These are phyloP conservation scores for Hibiscus tridactylites DNA, from an alignment of 345 rosid species.

Conservation along the genomic window DNA sequence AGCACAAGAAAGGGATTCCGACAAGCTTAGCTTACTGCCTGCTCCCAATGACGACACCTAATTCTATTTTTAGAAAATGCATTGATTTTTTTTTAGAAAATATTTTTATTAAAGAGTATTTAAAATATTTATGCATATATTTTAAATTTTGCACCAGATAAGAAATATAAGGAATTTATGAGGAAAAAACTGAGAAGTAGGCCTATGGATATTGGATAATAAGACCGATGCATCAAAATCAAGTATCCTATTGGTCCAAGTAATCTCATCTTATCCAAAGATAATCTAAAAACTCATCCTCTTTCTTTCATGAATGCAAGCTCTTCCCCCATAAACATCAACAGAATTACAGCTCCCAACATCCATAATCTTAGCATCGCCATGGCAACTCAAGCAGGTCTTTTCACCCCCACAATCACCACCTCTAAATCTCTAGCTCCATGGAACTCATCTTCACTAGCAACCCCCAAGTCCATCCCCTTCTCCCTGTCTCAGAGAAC, in stretches of 20 bases:
- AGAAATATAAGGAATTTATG: no score
- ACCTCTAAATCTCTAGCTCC: not conserved
- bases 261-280: no score
- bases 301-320: no score
- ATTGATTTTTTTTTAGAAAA: not conserved
- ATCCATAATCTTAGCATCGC: no score
- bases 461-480: not conserved
- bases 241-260: not conserved
- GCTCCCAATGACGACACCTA: constrained; percentile 53
- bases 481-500: not conserved
- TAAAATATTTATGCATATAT: no score
- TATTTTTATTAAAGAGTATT: no score
- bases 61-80: not conserved
- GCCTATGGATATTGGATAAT: not conserved
- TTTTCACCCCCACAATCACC: not conserved
- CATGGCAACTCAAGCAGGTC: no score
- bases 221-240: not conserved
- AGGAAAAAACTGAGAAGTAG: not conserved
- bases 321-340: no score
- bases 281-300: no score
- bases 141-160: no score
- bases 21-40: constrained; percentile 63
- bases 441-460: not conserved
- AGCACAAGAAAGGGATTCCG: constrained; percentile 54
- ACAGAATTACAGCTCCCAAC: no score